Base-by-base conservation (phyloP, 192 early-diverging fungal species). In the Coemansia sp. region DNA sequence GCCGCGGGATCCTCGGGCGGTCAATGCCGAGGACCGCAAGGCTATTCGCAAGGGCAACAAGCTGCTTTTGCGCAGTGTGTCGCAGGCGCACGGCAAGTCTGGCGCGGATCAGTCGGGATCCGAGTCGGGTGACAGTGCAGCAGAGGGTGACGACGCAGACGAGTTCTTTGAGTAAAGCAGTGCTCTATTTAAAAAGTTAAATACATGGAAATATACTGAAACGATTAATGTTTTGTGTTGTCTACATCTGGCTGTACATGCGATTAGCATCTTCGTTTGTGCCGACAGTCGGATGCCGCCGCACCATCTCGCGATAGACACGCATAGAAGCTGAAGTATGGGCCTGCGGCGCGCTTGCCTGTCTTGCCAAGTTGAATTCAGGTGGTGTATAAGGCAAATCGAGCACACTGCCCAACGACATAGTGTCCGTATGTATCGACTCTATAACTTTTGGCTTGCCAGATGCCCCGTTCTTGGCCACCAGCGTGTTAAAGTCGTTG, bases 131-230 rank as follows among this genome's bases (percentile, higher is more conserved):
- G 55, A 41, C 4, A 35, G 17, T 1, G 35, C 29, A 0, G 45
- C 23, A 3, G 37, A 52, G 4, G 14, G 14, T 14, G 59, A 65
- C 6, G 51, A 65, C 19, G 66, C 70, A 8, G 75, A 77, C 49
- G 75, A 72, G 48, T 77, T 77, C 47, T 76, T 76, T 69, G 74
- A 55, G 22, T 55, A 55, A 55, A 53, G 1, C 32, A 8, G 32
- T 35, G 21, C 32, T 35, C 32, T 21, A 8, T 35, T 32, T 8
- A 35, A 35, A 35, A 35, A 35, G 4, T 35, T 35, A 35, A 35
- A 35, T 35, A 35, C 32, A 35, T 8, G 7, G 32, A 35, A 9
- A 8, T 35, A 35, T 35, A 35, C 32, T 35, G 32, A 35, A 35
- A 35, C 32, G 22, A 24, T 15, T 24, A 51, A 12, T n/a, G 25